A percentile compares a stretch with the other conserved stretches of the same genome.
phyloP scores from a whole-genome alignment of 1,139 yeast species.

The Scheffersomyces illinoinensis region DNA sequence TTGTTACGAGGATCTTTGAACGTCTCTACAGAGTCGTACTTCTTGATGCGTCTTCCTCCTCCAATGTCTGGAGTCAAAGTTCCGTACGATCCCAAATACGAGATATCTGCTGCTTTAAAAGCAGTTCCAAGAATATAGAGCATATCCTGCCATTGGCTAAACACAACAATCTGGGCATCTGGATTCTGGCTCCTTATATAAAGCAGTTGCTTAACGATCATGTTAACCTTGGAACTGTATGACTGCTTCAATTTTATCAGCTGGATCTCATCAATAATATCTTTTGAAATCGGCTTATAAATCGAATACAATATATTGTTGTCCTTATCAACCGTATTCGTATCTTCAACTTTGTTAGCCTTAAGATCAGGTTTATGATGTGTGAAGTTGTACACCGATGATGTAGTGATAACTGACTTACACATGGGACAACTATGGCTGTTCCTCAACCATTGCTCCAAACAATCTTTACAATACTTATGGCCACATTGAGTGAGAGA shows the following conservation, averaged over 20 bases:
- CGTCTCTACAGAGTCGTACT: conserved; percentile 50
- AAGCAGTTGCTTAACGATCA: conserved; percentile 70
- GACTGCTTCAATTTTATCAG: conserved; percentile 42
- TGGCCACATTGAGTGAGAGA: conserved; percentile 88
- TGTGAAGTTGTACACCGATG: conserved; percentile 61
- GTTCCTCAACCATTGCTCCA: conserved; percentile 65
- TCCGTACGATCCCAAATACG: conserved; percentile 46
- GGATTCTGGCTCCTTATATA: conserved; percentile 62
- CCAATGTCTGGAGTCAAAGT: conserved; percentile 36
- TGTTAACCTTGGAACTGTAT: conserved; percentile 84
- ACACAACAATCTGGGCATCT: conserved; percentile 74
- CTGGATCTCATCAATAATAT: conserved; percentile 45
- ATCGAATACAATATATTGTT: conserved; percentile 39
- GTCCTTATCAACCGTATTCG: conserved; percentile 10
- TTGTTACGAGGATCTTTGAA: conserved; percentile 61
- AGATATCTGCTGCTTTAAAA: conserved; percentile 56
- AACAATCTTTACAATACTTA: conserved; percentile 77
- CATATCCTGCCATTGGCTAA: conserved; percentile 86
- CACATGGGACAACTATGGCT: conserved; percentile 76
- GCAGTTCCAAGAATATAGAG: conserved; percentile 69
- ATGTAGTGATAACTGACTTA: conserved; percentile 45
- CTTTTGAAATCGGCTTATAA: conserved; percentile 49
- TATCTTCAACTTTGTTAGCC: conserved; percentile 42
- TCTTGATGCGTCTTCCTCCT: conserved; percentile 28
- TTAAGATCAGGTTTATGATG: conserved; percentile 48